Conservation (phyloP, 2,329 filamentous ascomycete species). For the Helicocarpus griseus region DNA sequence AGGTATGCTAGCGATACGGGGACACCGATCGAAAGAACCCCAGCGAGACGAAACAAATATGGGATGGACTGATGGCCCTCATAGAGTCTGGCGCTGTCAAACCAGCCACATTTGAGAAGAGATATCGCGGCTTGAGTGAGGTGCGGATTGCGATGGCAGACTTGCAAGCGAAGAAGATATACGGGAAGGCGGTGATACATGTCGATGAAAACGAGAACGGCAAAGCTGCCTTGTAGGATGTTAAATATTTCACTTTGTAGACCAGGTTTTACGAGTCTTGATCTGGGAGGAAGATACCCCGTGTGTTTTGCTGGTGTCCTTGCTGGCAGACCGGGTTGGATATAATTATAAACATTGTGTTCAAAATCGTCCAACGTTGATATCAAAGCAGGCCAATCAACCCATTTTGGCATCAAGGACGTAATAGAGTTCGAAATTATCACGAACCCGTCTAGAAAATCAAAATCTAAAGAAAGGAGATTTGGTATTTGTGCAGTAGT, state of each 20-base stretch:
- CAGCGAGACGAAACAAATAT: constrained; percentile 38
- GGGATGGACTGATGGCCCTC: constrained; percentile 42
- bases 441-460: too few species aligned
- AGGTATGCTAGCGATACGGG: constrained; percentile 39
- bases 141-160: constrained; percentile 44
- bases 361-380: too few species aligned
- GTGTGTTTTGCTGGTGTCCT: background rate
- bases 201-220: constrained; percentile 18
- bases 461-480: background rate
- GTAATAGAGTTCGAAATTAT: too few species aligned
- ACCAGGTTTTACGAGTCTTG: background rate
- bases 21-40: constrained; percentile 45
- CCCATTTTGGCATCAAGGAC: too few species aligned
- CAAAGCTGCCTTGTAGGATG: background rate
- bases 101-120: constrained; percentile 41
- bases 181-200: constrained; percentile 48
- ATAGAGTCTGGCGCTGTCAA: constrained; percentile 40
- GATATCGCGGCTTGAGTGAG: constrained; percentile 42
- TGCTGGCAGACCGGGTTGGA: too few species aligned
- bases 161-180: constrained; percentile 41
- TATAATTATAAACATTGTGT: too few species aligned
- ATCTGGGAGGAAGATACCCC: background rate
- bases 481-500: background rate
- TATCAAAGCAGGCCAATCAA: too few species aligned
- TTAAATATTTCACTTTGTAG: background rate